Evolutionary conservation across 352 stramenopile species (phyloP), one percentile per base, ranked within the genome.

Genomic region (Pythium aquatile): DNA sequence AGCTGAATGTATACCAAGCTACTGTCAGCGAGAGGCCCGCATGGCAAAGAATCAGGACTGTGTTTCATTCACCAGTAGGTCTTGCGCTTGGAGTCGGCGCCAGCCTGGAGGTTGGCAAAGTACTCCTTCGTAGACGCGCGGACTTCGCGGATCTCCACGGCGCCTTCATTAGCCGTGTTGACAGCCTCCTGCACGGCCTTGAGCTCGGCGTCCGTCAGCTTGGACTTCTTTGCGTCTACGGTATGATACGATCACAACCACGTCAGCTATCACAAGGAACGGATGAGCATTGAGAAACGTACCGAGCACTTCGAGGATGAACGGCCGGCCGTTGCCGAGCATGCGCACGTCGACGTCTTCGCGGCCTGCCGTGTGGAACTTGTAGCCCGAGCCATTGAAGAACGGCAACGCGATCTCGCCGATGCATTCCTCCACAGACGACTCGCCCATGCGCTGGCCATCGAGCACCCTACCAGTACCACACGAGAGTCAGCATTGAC

Each of bases 271-370:
- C 20, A 24, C 20, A 24, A 24, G 20, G 20, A 24, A 24, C 20
- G 20, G 35, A 42, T 16, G 32, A 9, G 37, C 37, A 44, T 9
- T 5, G 17, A 8, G 39, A 47, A 24, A 24, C 39, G 1, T 59
- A 88, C 80, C 73, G 8, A 93, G 67, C 16, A 96, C 74, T 68
- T 96, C 87, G 46, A 96, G 75, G 58, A 97, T 96, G 66, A 98
- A 98, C 16, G 93, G 94, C 1, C 94, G 85, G 53, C 94, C 94
- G 42, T 96, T 96, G 54, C 97, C 83, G 13, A 99, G 74, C 97
- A 99, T 99, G 40, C 96, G 81, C 33, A 99, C 97, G 72, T 99
- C 96, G 42, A 98, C 91, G 75, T 99, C 97, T 79, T 99, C 97
- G 56, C 97, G 88, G 24, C 97, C 97, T 7, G 94, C 96, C 1